Evolutionary conservation across 441 rosid genomes (phyloP).

Genomic region (Geranium incanum): DNA sequence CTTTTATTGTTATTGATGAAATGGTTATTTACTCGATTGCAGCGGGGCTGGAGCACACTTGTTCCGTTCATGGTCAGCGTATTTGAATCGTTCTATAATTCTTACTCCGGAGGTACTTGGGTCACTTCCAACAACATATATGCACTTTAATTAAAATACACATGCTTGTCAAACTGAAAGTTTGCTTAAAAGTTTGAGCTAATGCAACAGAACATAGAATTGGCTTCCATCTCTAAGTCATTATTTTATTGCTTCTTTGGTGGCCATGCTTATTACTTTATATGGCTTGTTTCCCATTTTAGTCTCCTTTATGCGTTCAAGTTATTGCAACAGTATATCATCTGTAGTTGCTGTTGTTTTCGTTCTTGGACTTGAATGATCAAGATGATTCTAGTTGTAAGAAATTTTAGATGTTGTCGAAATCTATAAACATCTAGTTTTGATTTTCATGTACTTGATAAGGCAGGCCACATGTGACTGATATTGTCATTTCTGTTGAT

Average conservation of each 20-base stretch:
- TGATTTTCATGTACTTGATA: background rate
- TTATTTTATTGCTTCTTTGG: background rate
- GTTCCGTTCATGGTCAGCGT: slow-evolving; percentile 24
- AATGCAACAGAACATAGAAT: background rate
- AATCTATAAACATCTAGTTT: background rate
- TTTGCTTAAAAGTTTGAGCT: background rate
- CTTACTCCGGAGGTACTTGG: slow-evolving; percentile 29
- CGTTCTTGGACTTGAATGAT: background rate
- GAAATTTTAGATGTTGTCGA: background rate
- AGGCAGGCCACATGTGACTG: background rate
- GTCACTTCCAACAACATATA: background rate
- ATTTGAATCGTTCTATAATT: slow-evolving; percentile 25
- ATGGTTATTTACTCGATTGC: background rate
- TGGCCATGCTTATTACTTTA: background rate
- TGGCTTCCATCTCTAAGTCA: background rate
- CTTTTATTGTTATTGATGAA: background rate
- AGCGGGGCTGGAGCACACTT: slow-evolving; percentile 31
- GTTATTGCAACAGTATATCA: background rate
- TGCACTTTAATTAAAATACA: background rate
- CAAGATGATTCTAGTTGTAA: background rate
- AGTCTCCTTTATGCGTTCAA: background rate
- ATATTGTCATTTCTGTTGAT: background rate
- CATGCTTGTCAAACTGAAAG: background rate
- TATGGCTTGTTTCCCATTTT: background rate
- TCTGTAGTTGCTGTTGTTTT: background rate